These are phyloP conservation scores for Helotiales sp. DNA, from an alignment of 2,329 filamentous ascomycete species.

Conservation along the genomic window DNA sequence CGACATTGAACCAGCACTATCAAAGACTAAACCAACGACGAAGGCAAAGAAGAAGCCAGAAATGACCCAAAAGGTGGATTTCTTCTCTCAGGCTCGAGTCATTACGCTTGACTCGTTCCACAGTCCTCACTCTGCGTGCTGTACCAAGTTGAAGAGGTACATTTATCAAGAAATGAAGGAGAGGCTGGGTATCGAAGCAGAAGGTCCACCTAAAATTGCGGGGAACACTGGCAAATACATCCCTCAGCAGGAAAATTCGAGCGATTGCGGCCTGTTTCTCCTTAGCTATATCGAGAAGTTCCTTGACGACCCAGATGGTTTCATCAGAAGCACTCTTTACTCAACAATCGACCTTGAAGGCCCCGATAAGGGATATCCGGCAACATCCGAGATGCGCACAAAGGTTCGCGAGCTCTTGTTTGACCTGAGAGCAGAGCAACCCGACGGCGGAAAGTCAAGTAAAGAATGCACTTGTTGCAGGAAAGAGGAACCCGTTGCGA, in stretches of 20 bases:
- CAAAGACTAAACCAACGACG: constrained; percentile 29
- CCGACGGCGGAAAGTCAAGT: not conserved
- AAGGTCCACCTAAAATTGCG: constrained; percentile 19
- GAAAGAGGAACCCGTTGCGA: not conserved
- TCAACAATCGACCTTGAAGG: constrained; percentile 53
- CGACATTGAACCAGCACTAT: not conserved
- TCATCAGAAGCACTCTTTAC: constrained; percentile 65
- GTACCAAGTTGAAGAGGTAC: constrained; percentile 72
- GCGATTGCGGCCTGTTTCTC: constrained; percentile 87
- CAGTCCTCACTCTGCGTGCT: constrained; percentile 60
- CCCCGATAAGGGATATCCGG: constrained; percentile 48
- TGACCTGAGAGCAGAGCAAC: constrained; percentile 58
- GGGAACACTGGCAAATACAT: constrained; percentile 73
- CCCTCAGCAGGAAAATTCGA: constrained; percentile 79
- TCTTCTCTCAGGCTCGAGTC: constrained; percentile 64
- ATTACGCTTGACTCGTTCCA: constrained; percentile 87
- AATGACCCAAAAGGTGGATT: constrained; percentile 41
- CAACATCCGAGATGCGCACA: constrained; percentile 58
- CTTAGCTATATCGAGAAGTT: constrained; percentile 85
- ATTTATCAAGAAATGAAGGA: constrained; percentile 69
- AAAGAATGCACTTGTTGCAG: constrained; percentile 8
- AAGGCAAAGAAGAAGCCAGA: constrained; percentile 30
- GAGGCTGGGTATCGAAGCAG: constrained; percentile 47
- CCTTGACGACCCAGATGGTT: constrained; percentile 69
- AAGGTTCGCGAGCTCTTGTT: constrained; percentile 68